Evolutionary conservation across 2,329 filamentous ascomycete species (phyloP).

Genomic region (Fonsecaea nubica): DNA sequence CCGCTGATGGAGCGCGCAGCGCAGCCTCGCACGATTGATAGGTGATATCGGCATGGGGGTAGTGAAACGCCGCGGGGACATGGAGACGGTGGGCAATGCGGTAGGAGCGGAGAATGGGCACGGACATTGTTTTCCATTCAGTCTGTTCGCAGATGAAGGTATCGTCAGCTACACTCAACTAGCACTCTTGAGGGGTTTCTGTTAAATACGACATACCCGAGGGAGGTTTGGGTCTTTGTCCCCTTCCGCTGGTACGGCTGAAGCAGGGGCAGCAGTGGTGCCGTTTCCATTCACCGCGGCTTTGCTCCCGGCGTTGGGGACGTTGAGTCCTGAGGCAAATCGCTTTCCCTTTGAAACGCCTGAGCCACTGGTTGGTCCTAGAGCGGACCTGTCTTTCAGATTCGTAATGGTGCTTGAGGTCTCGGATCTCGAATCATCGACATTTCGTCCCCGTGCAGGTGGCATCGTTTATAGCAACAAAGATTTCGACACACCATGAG

Average conservation of each 20-base stretch:
- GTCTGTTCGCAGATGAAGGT: slow-evolving; percentile 23
- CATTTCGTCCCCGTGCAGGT: slow-evolving; percentile 53
- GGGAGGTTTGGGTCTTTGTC: slow-evolving; percentile 40
- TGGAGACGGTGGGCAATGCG: slow-evolving; percentile 55
- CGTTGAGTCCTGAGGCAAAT: slow-evolving; percentile 14
- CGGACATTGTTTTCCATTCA: slow-evolving; percentile 33
- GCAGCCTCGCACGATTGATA: slow-evolving; percentile 53
- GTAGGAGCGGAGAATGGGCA: slow-evolving; percentile 52
- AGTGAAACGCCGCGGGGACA: slow-evolving; percentile 53
- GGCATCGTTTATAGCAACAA: slow-evolving; percentile 46
- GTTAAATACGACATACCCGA: slow-evolving; percentile 42
- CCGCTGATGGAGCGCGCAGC: slow-evolving; percentile 53
- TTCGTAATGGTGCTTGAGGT: slow-evolving; percentile 52
- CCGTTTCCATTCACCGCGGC: slow-evolving; percentile 35
- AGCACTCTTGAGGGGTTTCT: slow-evolving; percentile 4
- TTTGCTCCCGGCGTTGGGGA: slow-evolving; percentile 35
- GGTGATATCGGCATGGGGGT: slow-evolving; percentile 54
- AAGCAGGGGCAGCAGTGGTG: slow-evolving; percentile 40
- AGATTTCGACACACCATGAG: background rate
- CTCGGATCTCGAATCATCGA: slow-evolving; percentile 57
- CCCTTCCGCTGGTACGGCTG: slow-evolving; percentile 38
- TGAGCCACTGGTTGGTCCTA: slow-evolving; percentile 23
- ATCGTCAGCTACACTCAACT: background rate
- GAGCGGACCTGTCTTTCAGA: slow-evolving; percentile 42
- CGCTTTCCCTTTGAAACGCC: slow-evolving; percentile 35